A percentile compares a stretch with the other conserved stretches of the same genome.
These are phyloP conservation scores for Pilatotrama ljubarskyi DNA, from an alignment of 768 basidiomycete species.

Conservation along the genomic window DNA sequence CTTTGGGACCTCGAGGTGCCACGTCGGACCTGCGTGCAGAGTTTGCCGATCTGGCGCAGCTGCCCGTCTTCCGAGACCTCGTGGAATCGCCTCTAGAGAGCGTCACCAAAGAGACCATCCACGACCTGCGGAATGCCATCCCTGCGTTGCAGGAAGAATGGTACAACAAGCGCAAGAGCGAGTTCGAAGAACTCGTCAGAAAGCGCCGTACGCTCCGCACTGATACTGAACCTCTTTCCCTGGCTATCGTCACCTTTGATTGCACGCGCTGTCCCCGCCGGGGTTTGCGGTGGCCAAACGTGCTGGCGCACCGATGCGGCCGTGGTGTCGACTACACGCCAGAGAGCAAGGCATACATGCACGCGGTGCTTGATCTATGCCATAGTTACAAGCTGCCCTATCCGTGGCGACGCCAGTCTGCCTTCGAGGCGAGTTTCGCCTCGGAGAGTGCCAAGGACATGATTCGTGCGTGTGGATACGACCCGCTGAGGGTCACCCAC, in stretches of 20 bases:
- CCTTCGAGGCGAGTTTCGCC: background rate
- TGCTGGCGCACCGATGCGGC: background rate
- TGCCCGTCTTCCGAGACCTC: background rate
- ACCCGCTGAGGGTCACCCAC: background rate
- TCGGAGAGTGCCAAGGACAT: background rate
- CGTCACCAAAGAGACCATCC: background rate
- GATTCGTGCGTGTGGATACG: background rate
- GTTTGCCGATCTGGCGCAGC: background rate
- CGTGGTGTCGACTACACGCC: background rate
- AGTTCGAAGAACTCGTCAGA: background rate
- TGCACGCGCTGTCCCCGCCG: background rate
- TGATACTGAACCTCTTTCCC: background rate
- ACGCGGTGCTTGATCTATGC: background rate
- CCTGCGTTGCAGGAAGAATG: background rate
- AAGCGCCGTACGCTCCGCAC: background rate
- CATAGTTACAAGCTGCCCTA: background rate
- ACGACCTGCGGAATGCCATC: background rate
- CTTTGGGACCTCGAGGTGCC: background rate
- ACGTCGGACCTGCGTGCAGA: background rate
- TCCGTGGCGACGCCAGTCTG: background rate
- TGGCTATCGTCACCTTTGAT: background rate
- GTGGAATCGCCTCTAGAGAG: background rate
- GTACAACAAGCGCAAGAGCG: background rate
- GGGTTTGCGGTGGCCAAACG: background rate
- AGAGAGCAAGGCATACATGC: background rate